Evolutionary conservation across 1,139 yeast species (phyloP), one percentile per base, ranked within the genome.

Genomic region (Magnusiomyces magnusii): DNA sequence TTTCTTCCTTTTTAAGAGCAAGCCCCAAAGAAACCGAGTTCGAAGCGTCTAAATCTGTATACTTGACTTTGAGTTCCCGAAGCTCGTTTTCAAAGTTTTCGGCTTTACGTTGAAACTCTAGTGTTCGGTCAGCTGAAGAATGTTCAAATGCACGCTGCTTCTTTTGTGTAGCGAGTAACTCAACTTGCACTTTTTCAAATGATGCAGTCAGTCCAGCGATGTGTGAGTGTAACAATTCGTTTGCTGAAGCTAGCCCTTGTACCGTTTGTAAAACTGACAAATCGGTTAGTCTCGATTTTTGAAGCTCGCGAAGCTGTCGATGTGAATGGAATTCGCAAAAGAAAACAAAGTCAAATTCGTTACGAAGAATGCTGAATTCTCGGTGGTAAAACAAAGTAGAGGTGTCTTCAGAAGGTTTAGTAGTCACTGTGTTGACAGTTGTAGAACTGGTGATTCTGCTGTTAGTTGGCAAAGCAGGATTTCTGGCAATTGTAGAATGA

Each of bases 281-380:
- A 19, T 53, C 55, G 2, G 24, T 7, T 3, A 41, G 17, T 15
- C 55, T 34, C 2, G 31, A 13, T 19, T 64, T 42, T 15, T 58
- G 57, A 39, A 65, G 62, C 34, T 60, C 59, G 3, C 55, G 54
- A 42, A 64, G 66, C 53, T 80, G 77, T 57, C 75, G 75, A 62
- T 80, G 80, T 58, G 78, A 78, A 63, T 83, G 75, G 60, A 79
- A 77, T 60, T 80, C 81, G 69, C 83, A 70, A 67, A 82, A 85
- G 57, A 79, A 76, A 10, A 82, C 75, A 67, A 86, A 85, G 57
- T 84, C 87, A 53, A 84, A 73, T 67, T 86, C 92, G 67, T 85
- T 86, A 59, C 79, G 78, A 60, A 80, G 68, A 49, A 86, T 73
- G 57, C 85, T 69, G 36, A 85, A 72, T 64, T 86, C 87, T 60